Conservation (phyloP, 1,284 basidiomycete species). For the Ceratobasidium theobromae region DNA sequence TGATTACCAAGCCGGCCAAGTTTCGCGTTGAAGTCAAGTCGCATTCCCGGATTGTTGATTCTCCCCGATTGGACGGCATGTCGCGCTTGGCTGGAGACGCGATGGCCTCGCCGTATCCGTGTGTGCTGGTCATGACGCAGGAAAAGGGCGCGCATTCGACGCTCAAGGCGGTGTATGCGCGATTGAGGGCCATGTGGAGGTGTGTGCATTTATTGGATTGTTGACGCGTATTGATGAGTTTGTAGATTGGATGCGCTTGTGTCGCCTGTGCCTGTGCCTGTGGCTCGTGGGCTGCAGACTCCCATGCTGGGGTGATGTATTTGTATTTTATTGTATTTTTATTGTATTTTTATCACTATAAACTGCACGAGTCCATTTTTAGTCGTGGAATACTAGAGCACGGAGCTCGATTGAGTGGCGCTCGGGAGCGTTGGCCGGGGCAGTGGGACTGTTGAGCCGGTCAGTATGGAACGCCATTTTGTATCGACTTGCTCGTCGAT, state of each 20-base stretch:
- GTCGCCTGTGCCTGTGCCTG: slow-evolving; percentile 5
- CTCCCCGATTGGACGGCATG: not conserved
- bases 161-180: slow-evolving; percentile 48
- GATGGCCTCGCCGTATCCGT: slow-evolving; percentile 23
- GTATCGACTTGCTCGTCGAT: slow-evolving; percentile 48
- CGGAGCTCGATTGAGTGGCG: slow-evolving; percentile 62
- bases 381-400: slow-evolving; percentile 58
- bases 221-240: not conserved
- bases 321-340: slow-evolving; percentile 1
- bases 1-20: slow-evolving; percentile 43
- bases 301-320: slow-evolving; percentile 11
- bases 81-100: slow-evolving; percentile 41
- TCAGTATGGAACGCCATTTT: not conserved
- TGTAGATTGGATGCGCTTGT: slow-evolving; percentile 10
- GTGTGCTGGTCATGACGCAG: slow-evolving; percentile 48
- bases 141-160: slow-evolving; percentile 52
- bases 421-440: slow-evolving; percentile 52
- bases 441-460: slow-evolving; percentile 44
- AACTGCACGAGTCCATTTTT: not conserved
- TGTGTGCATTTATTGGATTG: not conserved
- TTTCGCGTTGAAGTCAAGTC: slow-evolving; percentile 44
- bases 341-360: not conserved
- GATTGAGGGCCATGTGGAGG: slow-evolving; percentile 47
- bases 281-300: slow-evolving; percentile 5
- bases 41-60: not conserved